A percentile compares a stretch with the other conserved stretches of the same genome.
Conservation (phyloP, 1,284 basidiomycete species). For the Sporisorium sorghi region DNA sequence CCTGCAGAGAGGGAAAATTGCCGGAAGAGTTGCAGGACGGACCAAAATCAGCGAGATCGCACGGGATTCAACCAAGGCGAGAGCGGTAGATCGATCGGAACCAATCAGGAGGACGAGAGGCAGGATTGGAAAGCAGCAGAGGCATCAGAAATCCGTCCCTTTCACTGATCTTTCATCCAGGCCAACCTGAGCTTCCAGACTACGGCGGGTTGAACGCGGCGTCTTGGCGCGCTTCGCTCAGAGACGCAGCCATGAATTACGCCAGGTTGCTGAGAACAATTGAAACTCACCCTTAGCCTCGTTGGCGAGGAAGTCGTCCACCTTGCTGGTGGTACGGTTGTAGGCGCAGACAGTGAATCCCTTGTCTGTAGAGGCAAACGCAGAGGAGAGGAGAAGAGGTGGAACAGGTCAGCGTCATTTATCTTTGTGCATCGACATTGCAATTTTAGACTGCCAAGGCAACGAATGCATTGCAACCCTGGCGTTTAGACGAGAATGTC, state of each 20-base stretch:
- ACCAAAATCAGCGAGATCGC: background rate
- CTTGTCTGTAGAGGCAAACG: conserved; percentile 77
- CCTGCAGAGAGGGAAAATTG: conserved; percentile 71
- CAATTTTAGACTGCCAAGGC: background rate
- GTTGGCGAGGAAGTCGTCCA: conserved; percentile 93
- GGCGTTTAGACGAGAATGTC: too few relatives aligned
- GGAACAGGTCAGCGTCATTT: conserved; percentile 10
- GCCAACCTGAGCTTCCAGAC: background rate
- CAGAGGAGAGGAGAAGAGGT: background rate
- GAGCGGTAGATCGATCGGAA: background rate
- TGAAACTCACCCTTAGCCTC: conserved; percentile 89
- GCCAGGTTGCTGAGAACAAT: background rate
- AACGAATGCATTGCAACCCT: background rate
- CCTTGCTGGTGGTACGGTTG: conserved; percentile 97
- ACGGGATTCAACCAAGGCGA: background rate
- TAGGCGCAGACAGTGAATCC: conserved; percentile 96
- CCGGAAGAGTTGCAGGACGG: background rate
- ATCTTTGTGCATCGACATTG: too few relatives aligned
- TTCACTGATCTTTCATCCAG: background rate
- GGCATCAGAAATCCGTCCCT: conserved; percentile 15
- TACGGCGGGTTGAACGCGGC: background rate
- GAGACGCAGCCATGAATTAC: background rate
- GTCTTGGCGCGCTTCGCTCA: background rate
- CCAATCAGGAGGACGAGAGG: background rate
- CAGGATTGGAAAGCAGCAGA: conserved; percentile 67